These are phyloP conservation scores for Suillus clintonianus DNA, from an alignment of 768 basidiomycete genomes.

Conservation along the genomic window DNA sequence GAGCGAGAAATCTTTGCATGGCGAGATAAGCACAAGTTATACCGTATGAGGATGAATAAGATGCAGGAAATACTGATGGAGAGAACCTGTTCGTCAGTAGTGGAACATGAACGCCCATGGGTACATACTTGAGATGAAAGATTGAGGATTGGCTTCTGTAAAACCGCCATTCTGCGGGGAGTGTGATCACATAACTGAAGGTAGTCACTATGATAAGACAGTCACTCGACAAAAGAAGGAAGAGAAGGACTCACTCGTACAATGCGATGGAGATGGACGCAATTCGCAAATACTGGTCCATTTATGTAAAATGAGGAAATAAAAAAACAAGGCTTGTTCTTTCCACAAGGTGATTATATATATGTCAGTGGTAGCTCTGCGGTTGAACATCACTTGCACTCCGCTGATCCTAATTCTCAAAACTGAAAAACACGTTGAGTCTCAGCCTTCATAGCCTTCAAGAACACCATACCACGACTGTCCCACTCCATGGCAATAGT, in stretches of 20 bases:
- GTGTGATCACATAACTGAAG: slow-evolving; percentile 32
- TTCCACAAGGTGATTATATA: too few species aligned
- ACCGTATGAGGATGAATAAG: slow-evolving; percentile 36
- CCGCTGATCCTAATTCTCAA: too few species aligned
- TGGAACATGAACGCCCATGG: neutral
- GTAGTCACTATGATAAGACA: neutral
- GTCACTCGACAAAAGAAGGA: neutral
- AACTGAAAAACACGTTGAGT: too few species aligned
- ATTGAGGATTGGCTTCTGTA: slow-evolving; percentile 29
- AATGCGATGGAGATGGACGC: slow-evolving; percentile 37
- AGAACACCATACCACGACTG: too few species aligned
- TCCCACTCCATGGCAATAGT: too few species aligned
- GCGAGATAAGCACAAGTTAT: neutral
- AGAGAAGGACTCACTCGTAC: slow-evolving; percentile 35
- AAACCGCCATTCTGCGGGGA: slow-evolving; percentile 34
- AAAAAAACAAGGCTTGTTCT: too few species aligned
- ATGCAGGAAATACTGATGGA: slow-evolving; percentile 28
- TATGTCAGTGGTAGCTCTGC: too few species aligned
- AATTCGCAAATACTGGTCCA: slow-evolving; percentile 37
- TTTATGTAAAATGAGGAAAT: too few species aligned
- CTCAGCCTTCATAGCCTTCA: too few species aligned
- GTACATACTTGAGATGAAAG: slow-evolving; percentile 27
- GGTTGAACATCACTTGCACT: too few species aligned
- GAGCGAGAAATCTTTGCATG: neutral
- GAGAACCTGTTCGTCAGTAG: neutral